Base-by-base conservation (phyloP, 495 filamentous ascomycete species). In the Neurospora pannonica region DNA sequence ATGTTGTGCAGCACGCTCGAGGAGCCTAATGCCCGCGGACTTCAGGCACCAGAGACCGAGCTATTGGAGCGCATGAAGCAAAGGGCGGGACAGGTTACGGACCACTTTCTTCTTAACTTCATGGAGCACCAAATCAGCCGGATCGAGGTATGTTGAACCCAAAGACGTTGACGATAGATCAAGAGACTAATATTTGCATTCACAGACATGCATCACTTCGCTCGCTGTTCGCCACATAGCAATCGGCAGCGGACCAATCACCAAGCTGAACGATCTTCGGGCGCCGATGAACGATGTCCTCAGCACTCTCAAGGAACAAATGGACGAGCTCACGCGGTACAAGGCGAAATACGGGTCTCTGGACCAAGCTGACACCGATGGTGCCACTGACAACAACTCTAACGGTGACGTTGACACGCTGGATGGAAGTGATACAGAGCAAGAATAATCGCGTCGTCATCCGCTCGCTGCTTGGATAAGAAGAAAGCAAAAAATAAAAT, bases 91-190 rank as follows among this genome's bases (percentile, higher is more conserved):
- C 94, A 97, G 80, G 87, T 97, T 42, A 92, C 95, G 19, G 96
- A 98, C 83, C 86, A 89, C 28, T 93, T 95, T 78, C 82, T 97
- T 77, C 79, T 95, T 48, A 92, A 92, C 78, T 92, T 98, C 80
- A 87, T 98, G 77, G 95, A 97, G 79, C 95, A 98, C 79, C 93
- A 97, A 84, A 91, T 98, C 73, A 93, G 92, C 74, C 89, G 96
- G 73, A 97, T 99, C 79, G 96, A 99, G 89, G 95, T 96, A 86
- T 77, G 92, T 84, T 75, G 0, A 36, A 17, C 28, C 28, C 54
- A 17, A 67, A 37, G 40, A 19, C 21, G 5, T 34, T 4, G 17
- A 31, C 34, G 60, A 15, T 9, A 17, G 54, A 7, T 31, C 70
- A 19, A 48, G 4, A 46, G 74, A 39, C 78, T 81, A 73, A 81